Base-by-base conservation (phyloP, 345 rosid species). In the Brassica juncea region DNA sequence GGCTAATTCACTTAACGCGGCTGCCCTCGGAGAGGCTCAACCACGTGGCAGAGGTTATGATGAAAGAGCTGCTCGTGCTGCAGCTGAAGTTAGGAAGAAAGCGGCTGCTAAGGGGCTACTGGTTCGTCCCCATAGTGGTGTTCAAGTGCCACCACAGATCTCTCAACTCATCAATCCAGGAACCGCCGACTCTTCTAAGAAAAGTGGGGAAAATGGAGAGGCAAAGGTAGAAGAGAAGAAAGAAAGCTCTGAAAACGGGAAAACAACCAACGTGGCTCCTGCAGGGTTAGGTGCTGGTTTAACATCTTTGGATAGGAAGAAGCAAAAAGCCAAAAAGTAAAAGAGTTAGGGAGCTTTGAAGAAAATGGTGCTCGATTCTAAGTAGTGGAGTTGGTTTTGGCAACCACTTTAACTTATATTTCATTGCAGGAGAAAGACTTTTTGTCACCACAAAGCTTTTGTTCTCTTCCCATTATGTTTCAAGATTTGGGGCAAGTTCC, bases 1-100 rank as follows among this genome's bases (percentile, higher is more conserved):
- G 79, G 83, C 94, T 10, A 80, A 82, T 70, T 74, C 86, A 1
- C 81, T 90, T 25, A 92, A 87, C 71, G 84, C 93, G 2, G 89
- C 96, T 66, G 77, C 87, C 28, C 81, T 84, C 23, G 93, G 93
- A 1, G 97, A 89, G 72, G 65, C 82, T 52, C 85, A 88, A 78
- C 89, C 94, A 2, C 89, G 94, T 64, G 97, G 97, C 3, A 87
- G 98, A 77, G 97, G 99, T 39, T 84, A 86, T 27, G 99, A 96
- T 82, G 97, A 93, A 86, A 85, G 98, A 79, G 99, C 98, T 34
- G 98, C 98, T 76, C 97, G 98, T 65, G 99, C 99, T 23, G 97
- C 94, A 27, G 99, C 94, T 65, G 98, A 96, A 74, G 90, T 81
- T 30, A 88, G 99, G 85, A 96, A 90, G 84, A 96, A 91, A 79